Evolutionary conservation across 106 monocot genomes (phyloP).

Genomic region (Vanilla planifolia): DNA sequence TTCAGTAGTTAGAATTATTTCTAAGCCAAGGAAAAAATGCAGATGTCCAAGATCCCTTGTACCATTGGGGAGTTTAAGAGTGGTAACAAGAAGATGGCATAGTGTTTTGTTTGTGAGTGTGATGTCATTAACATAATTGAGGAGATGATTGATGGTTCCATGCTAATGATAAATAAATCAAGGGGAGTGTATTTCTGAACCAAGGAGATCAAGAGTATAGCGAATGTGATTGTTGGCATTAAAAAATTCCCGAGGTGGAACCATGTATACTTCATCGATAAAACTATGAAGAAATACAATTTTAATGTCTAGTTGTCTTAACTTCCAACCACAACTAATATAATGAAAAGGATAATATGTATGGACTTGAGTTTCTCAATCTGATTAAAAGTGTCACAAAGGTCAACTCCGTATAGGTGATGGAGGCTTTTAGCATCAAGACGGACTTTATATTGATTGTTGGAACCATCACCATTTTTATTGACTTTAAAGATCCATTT

Average conservation of each 20-base stretch:
- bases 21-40: conserved; percentile 1
- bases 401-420: background rate
- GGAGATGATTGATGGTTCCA: background rate
- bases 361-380: conserved; percentile 9
- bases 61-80: background rate
- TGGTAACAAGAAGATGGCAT: background rate
- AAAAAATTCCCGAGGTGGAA: conserved; percentile 1
- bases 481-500: too few relatives aligned
- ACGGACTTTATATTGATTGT: too few relatives aligned
- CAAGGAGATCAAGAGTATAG: background rate
- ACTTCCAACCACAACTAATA: background rate
- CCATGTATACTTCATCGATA: conserved; percentile 9
- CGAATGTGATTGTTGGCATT: background rate
- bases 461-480: too few relatives aligned
- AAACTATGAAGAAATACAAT: conserved; percentile 15
- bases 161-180: background rate
- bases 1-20: too few relatives aligned
- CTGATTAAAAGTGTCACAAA: background rate
- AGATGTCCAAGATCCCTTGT: conserved; percentile 9
- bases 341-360: background rate
- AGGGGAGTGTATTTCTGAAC: too few relatives aligned
- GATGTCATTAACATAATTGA: conserved; percentile 18
- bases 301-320: conserved; percentile 6
- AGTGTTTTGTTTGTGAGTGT: background rate
- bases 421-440: too few relatives aligned